Base-by-base conservation (phyloP, 257 asterid genomes). In the Ophiorrhiza pumila region DNA sequence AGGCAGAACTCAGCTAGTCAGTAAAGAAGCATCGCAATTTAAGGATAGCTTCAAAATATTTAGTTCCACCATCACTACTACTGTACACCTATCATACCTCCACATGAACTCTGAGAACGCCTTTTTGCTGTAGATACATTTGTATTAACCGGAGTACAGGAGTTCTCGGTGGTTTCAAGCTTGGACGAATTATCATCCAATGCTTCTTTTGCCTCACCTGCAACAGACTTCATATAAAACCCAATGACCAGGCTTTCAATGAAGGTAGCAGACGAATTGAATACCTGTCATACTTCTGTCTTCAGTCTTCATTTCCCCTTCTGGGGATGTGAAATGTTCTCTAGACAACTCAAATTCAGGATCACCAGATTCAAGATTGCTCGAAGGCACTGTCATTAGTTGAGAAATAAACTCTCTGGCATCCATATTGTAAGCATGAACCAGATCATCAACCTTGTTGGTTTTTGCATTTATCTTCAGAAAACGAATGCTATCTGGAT, bases 401-500 rank as follows among this genome's bases (percentile, higher is more conserved):
- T 87, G 83, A 74, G 91, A 75, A 42, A 90, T 55, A 81, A 94
- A 94, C 53, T 86, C 64, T 58, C 98, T 84, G 60, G 93, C 97
- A 74, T 94, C 99, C 89, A 84, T 74, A 84, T 94, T 94, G 88
- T 87, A 86, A 27, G 95, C 80, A 53, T 72, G 85, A 77, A 94
- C 84, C 20, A 90, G 85, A 85, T 85, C 81, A 73, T 91, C 79
- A 78, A 88, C 97, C 86, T 88, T 90, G 86, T 89, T 94, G 75
- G 72, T 57, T 79, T 85, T 92, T 29, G 99, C 93, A 82, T 94
- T 94, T 41, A 84, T 79, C 85, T 94, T 90, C 86, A 91, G 85
- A 83, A 81, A 94, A 50, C 52, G 89, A 68, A 86, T 57, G 69
- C 99, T 94, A 70, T 90, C 97, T 34, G 99, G 99, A 69, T 94